These are phyloP conservation scores for Lactarius vividus DNA, from an alignment of 768 basidiomycete species.

Conservation along the genomic window DNA sequence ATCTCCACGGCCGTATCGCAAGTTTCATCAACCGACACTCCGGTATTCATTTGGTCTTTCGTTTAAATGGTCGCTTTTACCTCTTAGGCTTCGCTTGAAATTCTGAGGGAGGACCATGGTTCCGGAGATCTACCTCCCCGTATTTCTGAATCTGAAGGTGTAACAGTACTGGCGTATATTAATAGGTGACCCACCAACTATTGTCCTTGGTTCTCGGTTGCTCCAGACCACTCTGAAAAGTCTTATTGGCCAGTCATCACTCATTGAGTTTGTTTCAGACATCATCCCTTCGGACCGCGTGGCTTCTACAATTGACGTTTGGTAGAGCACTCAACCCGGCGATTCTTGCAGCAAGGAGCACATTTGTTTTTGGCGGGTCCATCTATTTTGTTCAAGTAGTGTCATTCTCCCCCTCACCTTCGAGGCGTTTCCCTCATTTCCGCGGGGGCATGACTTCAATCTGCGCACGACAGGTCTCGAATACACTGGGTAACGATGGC, in stretches of 20 bases:
- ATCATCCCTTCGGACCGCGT: neutral
- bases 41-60: neutral
- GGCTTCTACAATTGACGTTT: neutral
- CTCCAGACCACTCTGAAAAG: neutral
- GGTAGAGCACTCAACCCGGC: neutral
- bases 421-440: neutral
- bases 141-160: neutral
- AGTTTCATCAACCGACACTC: neutral
- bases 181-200: neutral
- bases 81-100: neutral
- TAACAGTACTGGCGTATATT: neutral
- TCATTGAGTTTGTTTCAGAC: neutral
- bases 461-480: no score
- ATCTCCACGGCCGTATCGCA: neutral
- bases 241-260: neutral
- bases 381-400: neutral
- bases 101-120: neutral
- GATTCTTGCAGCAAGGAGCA: neutral
- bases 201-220: neutral
- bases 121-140: neutral
- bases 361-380: neutral
- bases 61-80: neutral
- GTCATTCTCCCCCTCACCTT: conserved; percentile 13
- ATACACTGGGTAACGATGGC: neutral
- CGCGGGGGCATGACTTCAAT: neutral